Conservation (phyloP, 345 rosid species). For the Eutrema yunnanense region DNA sequence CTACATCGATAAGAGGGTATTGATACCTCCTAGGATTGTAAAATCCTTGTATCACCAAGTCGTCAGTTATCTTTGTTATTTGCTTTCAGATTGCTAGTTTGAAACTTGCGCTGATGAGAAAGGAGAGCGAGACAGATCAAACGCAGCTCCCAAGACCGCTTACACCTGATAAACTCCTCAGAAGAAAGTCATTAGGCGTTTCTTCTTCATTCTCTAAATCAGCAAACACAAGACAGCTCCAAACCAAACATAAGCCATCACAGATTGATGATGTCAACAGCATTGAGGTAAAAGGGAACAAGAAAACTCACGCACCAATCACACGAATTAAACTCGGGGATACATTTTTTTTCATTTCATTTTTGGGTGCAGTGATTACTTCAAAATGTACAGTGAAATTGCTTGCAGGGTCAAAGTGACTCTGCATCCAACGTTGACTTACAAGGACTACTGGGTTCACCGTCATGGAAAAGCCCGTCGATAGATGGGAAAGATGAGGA, state of each 20-base stretch:
- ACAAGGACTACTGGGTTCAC: slow-evolving; percentile 59
- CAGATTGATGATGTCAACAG: slow-evolving; percentile 49
- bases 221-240: slow-evolving; percentile 35
- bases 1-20: too few relatives aligned
- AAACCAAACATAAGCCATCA: slow-evolving; percentile 32
- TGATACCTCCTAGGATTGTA: too few relatives aligned
- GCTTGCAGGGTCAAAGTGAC: slow-evolving; percentile 38
- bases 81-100: slow-evolving; percentile 56
- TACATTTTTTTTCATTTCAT: neutral
- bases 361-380: neutral
- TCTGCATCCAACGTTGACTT: slow-evolving; percentile 58
- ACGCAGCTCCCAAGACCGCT: slow-evolving; percentile 36
- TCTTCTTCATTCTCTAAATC: slow-evolving; percentile 46
- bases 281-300: slow-evolving; percentile 45
- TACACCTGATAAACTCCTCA: slow-evolving; percentile 43
- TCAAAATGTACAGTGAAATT: slow-evolving; percentile 17
- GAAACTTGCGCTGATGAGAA: slow-evolving; percentile 65
- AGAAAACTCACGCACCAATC: neutral
- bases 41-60: too few relatives aligned
- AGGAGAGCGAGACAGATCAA: slow-evolving; percentile 44
- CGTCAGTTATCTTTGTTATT: neutral
- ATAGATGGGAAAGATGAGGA: slow-evolving; percentile 48
- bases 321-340: neutral
- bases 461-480: slow-evolving; percentile 39
- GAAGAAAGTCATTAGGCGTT: slow-evolving; percentile 37